phyloP scores from a whole-genome alignment of 495 filamentous ascomycete genomes.

The Bacidia gigantensis region DNA sequence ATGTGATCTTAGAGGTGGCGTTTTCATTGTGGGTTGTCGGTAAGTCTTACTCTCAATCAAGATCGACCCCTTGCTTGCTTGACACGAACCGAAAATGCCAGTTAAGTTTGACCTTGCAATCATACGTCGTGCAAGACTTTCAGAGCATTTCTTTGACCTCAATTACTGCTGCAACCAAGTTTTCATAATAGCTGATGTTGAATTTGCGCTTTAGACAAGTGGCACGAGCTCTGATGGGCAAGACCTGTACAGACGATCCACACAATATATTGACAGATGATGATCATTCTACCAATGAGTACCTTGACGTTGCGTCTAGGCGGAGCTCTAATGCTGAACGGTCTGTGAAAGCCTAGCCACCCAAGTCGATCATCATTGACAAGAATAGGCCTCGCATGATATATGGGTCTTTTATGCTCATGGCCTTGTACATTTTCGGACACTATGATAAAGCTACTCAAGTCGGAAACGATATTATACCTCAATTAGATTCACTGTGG shows the following conservation, averaged over 20 bases:
- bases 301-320: conserved; percentile 41
- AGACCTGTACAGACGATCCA: conserved; percentile 46
- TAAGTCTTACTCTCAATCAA: too few species aligned
- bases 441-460: conserved; percentile 56
- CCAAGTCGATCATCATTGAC: conserved; percentile 22
- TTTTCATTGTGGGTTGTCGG: conserved; percentile 49
- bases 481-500: conserved; percentile 51
- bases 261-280: conserved; percentile 56
- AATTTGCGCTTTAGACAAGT: conserved; percentile 39
- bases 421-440: conserved; percentile 61
- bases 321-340: conserved; percentile 38
- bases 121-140: not conserved
- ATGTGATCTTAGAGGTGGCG: conserved; percentile 65
- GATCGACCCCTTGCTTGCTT: too few species aligned
- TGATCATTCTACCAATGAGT: conserved; percentile 48
- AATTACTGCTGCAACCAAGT: not conserved
- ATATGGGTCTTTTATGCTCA: conserved; percentile 60
- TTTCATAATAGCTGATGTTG: not conserved
- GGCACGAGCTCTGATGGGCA: conserved; percentile 68
- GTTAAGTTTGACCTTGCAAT: not conserved
- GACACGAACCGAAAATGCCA: not conserved
- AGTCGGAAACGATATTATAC: conserved; percentile 46
- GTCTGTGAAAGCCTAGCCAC: conserved; percentile 4
- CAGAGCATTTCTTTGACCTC: too few species aligned
- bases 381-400: conserved; percentile 46